Conservation (phyloP, 2,329 filamentous ascomycete genomes). For the Cercospora berteroae region DNA sequence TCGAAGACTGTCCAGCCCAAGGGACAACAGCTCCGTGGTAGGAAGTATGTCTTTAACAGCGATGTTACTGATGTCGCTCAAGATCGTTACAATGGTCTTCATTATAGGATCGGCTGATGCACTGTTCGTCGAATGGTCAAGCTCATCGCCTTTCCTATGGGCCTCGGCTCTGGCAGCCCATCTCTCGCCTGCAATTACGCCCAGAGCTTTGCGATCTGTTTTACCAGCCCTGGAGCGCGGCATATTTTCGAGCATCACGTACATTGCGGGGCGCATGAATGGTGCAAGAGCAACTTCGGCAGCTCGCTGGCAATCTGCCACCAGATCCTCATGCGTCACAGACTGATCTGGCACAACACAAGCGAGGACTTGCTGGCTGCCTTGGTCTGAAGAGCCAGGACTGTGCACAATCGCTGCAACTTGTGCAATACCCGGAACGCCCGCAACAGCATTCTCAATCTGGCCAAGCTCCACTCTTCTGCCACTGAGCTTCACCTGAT, state of each 20-base stretch:
- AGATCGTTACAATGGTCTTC: background rate
- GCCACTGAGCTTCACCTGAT: constrained; percentile 72
- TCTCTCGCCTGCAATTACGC: background rate
- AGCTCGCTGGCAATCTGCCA: background rate
- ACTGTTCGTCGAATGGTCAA: background rate
- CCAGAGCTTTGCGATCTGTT: background rate
- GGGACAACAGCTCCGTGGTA: background rate
- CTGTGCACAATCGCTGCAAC: constrained; percentile 9
- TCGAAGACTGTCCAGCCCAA: background rate
- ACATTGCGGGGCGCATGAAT: background rate
- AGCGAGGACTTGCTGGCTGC: constrained; percentile 18
- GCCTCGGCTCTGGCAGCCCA: background rate
- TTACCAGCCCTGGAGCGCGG: background rate
- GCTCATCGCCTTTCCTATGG: background rate
- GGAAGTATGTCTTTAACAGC: background rate
- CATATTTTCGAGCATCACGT: background rate
- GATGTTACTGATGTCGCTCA: background rate
- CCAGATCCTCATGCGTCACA: constrained; percentile 1
- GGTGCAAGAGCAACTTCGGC: background rate
- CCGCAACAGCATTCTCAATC: constrained; percentile 54
- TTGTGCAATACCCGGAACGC: constrained; percentile 7
- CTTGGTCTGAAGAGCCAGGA: constrained; percentile 6
- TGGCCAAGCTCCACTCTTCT: constrained; percentile 74
- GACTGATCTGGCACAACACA: constrained; percentile 8
- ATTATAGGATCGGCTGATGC: background rate